These are phyloP conservation scores for Debaryomycetaceae sp. DNA, from an alignment of 1,139 yeast genomes.

Conservation along the genomic window DNA sequence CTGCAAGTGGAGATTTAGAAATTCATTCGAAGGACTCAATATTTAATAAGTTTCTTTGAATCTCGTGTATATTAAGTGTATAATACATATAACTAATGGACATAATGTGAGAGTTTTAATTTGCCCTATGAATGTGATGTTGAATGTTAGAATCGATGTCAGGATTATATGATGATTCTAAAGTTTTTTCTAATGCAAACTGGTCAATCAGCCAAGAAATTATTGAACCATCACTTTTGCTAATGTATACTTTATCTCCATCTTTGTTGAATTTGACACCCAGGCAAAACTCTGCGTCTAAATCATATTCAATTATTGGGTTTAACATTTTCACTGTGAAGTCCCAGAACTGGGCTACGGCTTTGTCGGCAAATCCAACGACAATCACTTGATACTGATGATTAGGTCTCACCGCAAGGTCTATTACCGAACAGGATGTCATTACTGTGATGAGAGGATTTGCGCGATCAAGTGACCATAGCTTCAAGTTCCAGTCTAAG, in stretches of 20 bases:
- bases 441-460: conserved; percentile 22
- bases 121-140: background rate
- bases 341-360: conserved; percentile 57
- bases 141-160: conserved; percentile 8
- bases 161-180: conserved; percentile 1
- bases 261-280: conserved; percentile 18
- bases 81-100: conserved; percentile 9
- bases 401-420: conserved; percentile 42
- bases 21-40: conserved; percentile 52
- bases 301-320: conserved; percentile 30
- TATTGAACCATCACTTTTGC: conserved; percentile 25
- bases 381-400: conserved; percentile 44
- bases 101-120: background rate
- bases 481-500: conserved; percentile 28
- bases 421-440: conserved; percentile 40
- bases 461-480: conserved; percentile 18
- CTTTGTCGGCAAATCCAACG: conserved; percentile 35
- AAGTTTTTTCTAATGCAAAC: conserved; percentile 8
- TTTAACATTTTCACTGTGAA: conserved; percentile 33
- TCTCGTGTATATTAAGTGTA: conserved; percentile 12
- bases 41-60: conserved; percentile 37
- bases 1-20: conserved; percentile 55
- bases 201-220: conserved; percentile 18
- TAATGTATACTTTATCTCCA: conserved; percentile 23
- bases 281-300: conserved; percentile 12